Base-by-base conservation (phyloP, 495 filamentous ascomycete species). In the Penicillium antarcticum region DNA sequence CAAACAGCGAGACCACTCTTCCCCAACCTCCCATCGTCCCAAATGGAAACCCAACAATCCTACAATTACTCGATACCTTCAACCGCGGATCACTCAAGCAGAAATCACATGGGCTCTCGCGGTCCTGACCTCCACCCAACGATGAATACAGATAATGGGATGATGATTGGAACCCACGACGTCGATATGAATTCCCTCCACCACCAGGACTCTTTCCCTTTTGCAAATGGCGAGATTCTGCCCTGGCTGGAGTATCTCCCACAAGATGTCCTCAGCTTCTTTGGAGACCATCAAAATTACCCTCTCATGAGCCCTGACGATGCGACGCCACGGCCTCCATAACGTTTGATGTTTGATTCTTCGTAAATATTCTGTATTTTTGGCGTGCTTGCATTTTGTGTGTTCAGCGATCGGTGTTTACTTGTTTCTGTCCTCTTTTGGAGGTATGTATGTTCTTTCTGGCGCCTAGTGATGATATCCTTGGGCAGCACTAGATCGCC, bases 221-320 rank as follows among this genome's bases (percentile, higher is more conserved):
- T 75, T 14, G 66, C 81, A 11, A 76, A 71, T 12, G 74, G 74
- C 5, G 77, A 83, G 18, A 84, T 86, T 66, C 70, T 86, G 42
- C 82, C 83, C 5, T 88, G 84, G 83, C 72, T 87, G 14, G 83
- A 86, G 55, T 87, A 86, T 55, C 70, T 85, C n/a, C 83, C 84
- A 0, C 79, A 79, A 33, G 82, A 86, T 58, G 76, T 85, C 48
- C 66, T 84, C 41, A 80, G 74, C 54, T 76, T 78, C 48, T 81
- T 80, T 54, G 80, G 72, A 1, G 74, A 77, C 9, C 54, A 67
- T 31, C 67, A 71, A 34, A 67, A 59, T 40, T 75, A 61, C 24
- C 58, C 67, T 11, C 45, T 72, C 34, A 68, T 72, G 68, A 70
- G 55, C 41, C 63, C 63, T 26, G 63, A 67, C 21, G 67, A 71